Conservation (phyloP, 345 rosid species). For the Diplotaxis tenuifolia region DNA sequence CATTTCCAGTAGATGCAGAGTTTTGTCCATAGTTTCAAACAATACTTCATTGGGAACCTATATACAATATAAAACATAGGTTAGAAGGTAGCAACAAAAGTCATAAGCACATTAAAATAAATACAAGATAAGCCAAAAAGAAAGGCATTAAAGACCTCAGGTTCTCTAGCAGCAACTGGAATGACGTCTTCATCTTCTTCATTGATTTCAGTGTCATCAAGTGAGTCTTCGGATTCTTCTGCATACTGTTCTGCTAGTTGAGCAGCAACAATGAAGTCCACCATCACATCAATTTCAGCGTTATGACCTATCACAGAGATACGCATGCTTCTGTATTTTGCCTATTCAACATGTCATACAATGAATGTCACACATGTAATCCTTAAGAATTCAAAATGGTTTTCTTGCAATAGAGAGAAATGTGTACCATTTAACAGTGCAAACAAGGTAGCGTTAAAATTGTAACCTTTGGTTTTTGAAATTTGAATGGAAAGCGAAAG, state of each 20-base stretch:
- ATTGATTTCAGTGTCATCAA: slow-evolving; percentile 28
- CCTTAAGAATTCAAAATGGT: neutral
- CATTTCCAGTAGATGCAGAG: slow-evolving; percentile 79
- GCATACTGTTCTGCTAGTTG: slow-evolving; percentile 63
- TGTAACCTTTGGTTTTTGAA: neutral
- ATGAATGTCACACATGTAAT: neutral
- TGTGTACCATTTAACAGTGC: neutral
- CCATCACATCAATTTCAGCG: slow-evolving; percentile 61
- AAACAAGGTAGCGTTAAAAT: neutral
- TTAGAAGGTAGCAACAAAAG: slow-evolving; percentile 4
- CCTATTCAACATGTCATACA: neutral
- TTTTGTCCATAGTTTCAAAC: slow-evolving; percentile 80
- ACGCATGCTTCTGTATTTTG: neutral
- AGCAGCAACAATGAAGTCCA: slow-evolving; percentile 82
- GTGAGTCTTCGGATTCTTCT: slow-evolving; percentile 40
- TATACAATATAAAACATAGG: neutral
- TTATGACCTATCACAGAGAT: slow-evolving; percentile 51
- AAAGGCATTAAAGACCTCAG: slow-evolving; percentile 46
- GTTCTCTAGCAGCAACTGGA: slow-evolving; percentile 19
- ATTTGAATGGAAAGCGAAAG: slow-evolving; percentile 14
- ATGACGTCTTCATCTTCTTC: slow-evolving; percentile 28
- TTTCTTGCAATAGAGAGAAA: neutral
- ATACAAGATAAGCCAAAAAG: neutral
- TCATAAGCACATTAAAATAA: neutral
- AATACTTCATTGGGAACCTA: slow-evolving; percentile 56